Evolutionary conservation across 2,329 filamentous ascomycete genomes (phyloP).

Genomic region (Penicillium sp.): DNA sequence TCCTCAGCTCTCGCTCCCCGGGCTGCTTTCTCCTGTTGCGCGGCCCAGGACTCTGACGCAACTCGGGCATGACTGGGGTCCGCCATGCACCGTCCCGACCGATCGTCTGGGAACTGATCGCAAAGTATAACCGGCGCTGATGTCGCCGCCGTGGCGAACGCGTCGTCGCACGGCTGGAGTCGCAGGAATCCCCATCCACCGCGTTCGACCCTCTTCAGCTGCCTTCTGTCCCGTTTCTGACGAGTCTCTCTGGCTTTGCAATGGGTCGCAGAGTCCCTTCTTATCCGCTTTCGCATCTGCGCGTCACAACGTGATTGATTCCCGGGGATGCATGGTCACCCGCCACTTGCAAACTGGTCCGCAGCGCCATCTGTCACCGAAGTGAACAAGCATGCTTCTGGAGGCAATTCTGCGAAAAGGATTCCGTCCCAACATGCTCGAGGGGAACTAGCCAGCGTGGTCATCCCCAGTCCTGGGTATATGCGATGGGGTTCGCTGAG

Average conservation of each 20-base stretch:
- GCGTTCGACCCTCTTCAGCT: neutral
- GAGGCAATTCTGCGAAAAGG: conserved; percentile 8
- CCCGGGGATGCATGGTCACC: conserved; percentile 28
- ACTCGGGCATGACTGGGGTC: neutral
- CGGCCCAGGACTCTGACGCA: neutral
- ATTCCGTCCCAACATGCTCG: conserved; percentile 2
- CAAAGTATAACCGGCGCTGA: neutral
- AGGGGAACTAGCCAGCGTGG: conserved; percentile 5
- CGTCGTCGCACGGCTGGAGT: neutral
- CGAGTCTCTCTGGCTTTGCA: neutral
- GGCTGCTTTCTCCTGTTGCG: neutral
- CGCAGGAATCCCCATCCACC: neutral
- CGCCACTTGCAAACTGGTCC: conserved; percentile 32
- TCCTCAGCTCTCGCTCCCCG: too few species aligned
- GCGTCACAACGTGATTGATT: conserved; percentile 25
- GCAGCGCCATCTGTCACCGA: conserved; percentile 16
- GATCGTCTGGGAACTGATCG: neutral
- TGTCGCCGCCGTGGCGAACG: neutral
- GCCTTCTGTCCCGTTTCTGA: neutral
- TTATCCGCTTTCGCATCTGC: neutral
- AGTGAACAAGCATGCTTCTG: conserved; percentile 18
- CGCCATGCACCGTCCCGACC: neutral
- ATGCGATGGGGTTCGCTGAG: conserved; percentile 1
- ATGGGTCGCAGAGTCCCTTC: neutral
- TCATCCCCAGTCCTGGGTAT: conserved; percentile 5